phyloP scores from a whole-genome alignment of 257 asterid species.

The Fraxinus pennsylvanica region DNA sequence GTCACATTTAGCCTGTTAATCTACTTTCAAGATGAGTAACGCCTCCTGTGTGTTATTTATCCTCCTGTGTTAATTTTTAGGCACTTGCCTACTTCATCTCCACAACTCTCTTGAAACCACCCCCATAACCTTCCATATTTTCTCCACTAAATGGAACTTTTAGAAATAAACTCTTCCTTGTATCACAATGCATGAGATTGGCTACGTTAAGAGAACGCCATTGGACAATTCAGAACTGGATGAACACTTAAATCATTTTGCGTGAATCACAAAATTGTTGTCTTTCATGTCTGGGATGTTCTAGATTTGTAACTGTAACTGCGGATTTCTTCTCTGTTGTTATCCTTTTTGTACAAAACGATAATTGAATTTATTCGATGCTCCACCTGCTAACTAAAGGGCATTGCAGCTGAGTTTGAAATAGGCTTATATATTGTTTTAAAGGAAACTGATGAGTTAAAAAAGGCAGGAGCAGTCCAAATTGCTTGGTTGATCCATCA shows the following conservation, averaged over 20 bases:
- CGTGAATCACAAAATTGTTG: background rate
- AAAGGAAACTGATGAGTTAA: background rate
- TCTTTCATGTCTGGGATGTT: background rate
- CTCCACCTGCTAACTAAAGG: background rate
- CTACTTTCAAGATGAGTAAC: background rate
- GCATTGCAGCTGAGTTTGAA: background rate
- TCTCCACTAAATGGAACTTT: background rate
- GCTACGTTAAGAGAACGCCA: background rate
- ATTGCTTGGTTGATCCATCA: background rate
- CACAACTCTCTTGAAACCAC: background rate
- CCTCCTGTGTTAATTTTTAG: background rate
- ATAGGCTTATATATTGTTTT: background rate
- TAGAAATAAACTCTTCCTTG: background rate
- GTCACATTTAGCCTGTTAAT: background rate
- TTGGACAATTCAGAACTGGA: background rate
- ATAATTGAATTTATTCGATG: no score
- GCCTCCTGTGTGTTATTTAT: background rate
- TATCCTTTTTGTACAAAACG: background rate
- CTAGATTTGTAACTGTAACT: background rate
- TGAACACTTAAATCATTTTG: background rate
- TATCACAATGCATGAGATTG: background rate
- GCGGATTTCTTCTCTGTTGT: background rate
- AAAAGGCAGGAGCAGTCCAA: background rate
- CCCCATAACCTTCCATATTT: background rate
- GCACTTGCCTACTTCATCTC: background rate